Conservation (phyloP, 108 stramenopile species). For the Conticribra weissflogii region DNA sequence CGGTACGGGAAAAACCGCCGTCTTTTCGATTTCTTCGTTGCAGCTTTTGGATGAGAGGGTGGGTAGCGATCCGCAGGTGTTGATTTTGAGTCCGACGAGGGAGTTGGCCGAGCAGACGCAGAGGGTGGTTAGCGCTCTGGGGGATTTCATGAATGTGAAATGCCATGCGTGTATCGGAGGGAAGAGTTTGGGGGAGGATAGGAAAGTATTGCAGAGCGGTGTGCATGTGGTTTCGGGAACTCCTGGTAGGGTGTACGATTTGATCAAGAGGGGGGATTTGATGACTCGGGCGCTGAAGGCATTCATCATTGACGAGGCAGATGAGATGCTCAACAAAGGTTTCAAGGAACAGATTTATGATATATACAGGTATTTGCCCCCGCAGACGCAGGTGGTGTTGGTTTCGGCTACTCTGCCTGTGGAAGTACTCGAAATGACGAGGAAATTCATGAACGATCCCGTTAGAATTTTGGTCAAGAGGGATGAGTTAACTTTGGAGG, state of each 20-base stretch:
- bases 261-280: constrained; percentile 93
- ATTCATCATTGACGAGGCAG: constrained; percentile 98
- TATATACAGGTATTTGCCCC: constrained; percentile 96
- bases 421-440: constrained; percentile 96
- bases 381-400: constrained; percentile 93
- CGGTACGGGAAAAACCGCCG: constrained; percentile 97
- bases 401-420: constrained; percentile 95
- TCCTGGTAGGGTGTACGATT: constrained; percentile 97
- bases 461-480: constrained; percentile 96
- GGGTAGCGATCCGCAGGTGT: constrained; percentile 83
- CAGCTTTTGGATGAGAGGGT: constrained; percentile 83
- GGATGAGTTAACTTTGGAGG: constrained; percentile 98
- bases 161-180: constrained; percentile 99
- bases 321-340: constrained; percentile 97
- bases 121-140: constrained; percentile 89
- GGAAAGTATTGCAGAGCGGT: constrained; percentile 88
- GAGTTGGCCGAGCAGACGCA: constrained; percentile 98
- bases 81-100: constrained; percentile 96
- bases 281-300: constrained; percentile 81
- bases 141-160: constrained; percentile 97
- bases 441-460: constrained; percentile 98
- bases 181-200: constrained; percentile 92
- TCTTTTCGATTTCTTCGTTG: constrained; percentile 95
- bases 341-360: constrained; percentile 99
- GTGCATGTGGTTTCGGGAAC: constrained; percentile 97